These are phyloP conservation scores for Trametes maxima DNA, from an alignment of 768 basidiomycete genomes.

Conservation along the genomic window DNA sequence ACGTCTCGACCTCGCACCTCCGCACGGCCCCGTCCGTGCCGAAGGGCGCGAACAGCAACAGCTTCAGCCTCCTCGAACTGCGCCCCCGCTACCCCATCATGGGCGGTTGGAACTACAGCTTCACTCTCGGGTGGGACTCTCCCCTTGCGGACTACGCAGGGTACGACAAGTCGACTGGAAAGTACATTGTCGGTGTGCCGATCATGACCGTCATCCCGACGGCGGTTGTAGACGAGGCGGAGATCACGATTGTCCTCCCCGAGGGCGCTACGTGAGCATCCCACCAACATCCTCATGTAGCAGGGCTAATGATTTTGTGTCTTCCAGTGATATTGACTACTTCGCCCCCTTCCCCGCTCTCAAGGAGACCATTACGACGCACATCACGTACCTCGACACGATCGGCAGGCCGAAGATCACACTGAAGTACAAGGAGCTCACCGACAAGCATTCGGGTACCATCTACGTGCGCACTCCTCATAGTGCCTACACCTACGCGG, in stretches of 20 bases:
- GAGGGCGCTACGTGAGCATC: conserved; percentile 89
- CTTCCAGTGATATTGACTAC: conserved; percentile 71
- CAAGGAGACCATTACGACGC: conserved; percentile 60
- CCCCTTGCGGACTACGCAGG: conserved; percentile 72
- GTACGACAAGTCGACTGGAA: conserved; percentile 62
- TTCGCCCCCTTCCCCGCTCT: conserved; percentile 77
- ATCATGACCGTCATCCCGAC: conserved; percentile 83
- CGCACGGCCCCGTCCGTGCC: conserved; percentile 67
- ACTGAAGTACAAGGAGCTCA: conserved; percentile 72
- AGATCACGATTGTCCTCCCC: conserved; percentile 80
- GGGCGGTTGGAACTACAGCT: conserved; percentile 97
- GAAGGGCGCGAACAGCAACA: conserved; percentile 52
- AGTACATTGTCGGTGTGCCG: conserved; percentile 79
- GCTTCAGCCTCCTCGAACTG: conserved; percentile 76
- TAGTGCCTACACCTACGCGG: neutral
- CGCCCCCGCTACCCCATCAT: conserved; percentile 89
- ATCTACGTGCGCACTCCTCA: conserved; percentile 67
- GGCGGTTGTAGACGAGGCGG: conserved; percentile 78
- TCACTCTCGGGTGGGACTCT: conserved; percentile 94
- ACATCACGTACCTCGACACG: conserved; percentile 91
- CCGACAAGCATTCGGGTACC: conserved; percentile 74
- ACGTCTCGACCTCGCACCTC: conserved; percentile 92
- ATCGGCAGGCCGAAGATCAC: conserved; percentile 80
- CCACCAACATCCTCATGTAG: neutral
- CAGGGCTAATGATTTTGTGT: neutral